These are phyloP conservation scores for Pythium sp. DNA, from an alignment of 352 stramenopile species.

Conservation along the genomic window DNA sequence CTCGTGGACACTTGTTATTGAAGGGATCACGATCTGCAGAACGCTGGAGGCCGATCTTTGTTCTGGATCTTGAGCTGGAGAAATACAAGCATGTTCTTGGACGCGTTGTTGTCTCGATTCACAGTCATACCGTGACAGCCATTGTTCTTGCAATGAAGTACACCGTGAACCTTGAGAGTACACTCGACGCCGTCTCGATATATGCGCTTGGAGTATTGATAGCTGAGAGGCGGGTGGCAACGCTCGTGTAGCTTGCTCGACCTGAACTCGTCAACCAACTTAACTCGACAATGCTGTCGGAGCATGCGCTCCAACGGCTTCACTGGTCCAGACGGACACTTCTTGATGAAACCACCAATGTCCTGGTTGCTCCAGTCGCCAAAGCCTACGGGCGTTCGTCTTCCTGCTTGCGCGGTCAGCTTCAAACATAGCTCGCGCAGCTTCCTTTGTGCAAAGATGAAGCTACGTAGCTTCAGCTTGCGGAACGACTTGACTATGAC, in stretches of 20 bases:
- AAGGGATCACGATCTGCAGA: too few relatives aligned
- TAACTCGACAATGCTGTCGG: neutral
- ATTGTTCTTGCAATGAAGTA: slow-evolving; percentile 17
- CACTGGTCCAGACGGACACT: slow-evolving; percentile 6
- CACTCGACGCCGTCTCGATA: neutral
- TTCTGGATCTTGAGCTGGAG: slow-evolving; percentile 7
- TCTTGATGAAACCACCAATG: slow-evolving; percentile 16
- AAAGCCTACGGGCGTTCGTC: slow-evolving; percentile 18
- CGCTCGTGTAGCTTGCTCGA: slow-evolving; percentile 10
- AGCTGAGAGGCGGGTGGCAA: too few relatives aligned
- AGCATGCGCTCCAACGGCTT: slow-evolving; percentile 13
- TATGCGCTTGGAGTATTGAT: slow-evolving; percentile 13
- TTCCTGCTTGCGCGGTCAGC: neutral
- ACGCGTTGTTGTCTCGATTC: too few relatives aligned
- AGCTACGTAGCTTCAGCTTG: slow-evolving; percentile 17
- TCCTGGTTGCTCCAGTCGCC: slow-evolving; percentile 19
- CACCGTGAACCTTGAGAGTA: slow-evolving; percentile 17
- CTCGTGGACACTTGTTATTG: too few relatives aligned
- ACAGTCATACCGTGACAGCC: slow-evolving; percentile 13
- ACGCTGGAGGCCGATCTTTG: too few relatives aligned
- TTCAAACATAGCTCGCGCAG: slow-evolving; percentile 17
- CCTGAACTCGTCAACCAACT: slow-evolving; percentile 3
- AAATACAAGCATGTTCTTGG: slow-evolving; percentile 12
- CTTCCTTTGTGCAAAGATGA: slow-evolving; percentile 16
- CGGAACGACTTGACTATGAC: slow-evolving; percentile 17